Evolutionary conservation across 305 asterid genomes (phyloP).

Genomic region (Solanum aculeatissimum): DNA sequence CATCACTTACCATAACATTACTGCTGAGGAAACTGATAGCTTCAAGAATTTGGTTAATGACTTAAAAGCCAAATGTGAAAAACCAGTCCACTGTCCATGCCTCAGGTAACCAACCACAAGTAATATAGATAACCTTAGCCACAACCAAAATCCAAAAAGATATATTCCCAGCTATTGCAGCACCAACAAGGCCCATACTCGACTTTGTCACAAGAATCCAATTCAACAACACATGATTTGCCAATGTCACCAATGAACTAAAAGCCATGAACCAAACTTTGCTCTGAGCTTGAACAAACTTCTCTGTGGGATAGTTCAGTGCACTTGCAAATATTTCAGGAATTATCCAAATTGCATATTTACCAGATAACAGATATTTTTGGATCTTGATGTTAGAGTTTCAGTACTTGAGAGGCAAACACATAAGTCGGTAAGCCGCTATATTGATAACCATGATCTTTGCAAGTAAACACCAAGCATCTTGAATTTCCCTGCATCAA

Average conservation of each 20-base stretch:
- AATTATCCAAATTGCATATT: conserved; percentile 10
- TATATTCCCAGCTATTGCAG: conserved; percentile 17
- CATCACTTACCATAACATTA: conserved; percentile 61
- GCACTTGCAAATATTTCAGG: conserved; percentile 19
- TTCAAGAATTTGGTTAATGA: conserved; percentile 46
- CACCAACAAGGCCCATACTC: conserved; percentile 16
- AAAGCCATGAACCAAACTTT: conserved; percentile 22
- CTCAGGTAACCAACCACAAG: conserved; percentile 7
- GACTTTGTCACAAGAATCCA: conserved; percentile 20
- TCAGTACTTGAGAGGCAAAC: conserved; percentile 4
- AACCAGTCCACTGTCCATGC: conserved; percentile 24
- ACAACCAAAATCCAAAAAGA: conserved; percentile 12
- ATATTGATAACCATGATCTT: conserved; percentile 15
- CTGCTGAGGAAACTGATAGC: conserved; percentile 63
- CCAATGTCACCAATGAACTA: conserved; percentile 6
- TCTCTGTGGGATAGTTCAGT: conserved; percentile 13
- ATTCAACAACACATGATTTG: conserved; percentile 12
- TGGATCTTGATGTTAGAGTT: not conserved
- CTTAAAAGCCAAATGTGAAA: conserved; percentile 44
- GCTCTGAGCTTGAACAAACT: conserved; percentile 21
- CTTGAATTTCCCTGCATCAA: conserved; percentile 17
- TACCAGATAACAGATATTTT: conserved; percentile 5
- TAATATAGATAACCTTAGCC: conserved; percentile 2
- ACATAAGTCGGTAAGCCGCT: conserved; percentile 7
- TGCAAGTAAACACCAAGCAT: conserved; percentile 26